Conservation (phyloP, 768 basidiomycete species). For the Coprinopsis marcescibilis region DNA sequence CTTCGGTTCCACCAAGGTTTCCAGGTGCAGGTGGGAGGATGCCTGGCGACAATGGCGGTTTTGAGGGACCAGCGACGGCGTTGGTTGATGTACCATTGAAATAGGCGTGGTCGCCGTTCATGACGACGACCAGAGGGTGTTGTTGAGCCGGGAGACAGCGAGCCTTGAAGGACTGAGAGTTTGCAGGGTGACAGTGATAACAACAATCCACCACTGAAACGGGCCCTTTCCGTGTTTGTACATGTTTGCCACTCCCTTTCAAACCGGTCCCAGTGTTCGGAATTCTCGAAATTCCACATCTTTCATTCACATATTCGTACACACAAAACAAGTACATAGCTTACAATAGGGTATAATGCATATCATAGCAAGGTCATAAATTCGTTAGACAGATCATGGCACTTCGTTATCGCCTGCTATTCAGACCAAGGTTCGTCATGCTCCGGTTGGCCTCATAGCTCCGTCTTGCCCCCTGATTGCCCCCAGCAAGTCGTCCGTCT, state of each 20-base stretch:
- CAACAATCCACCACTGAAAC: slow-evolving; percentile 11
- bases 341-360: background rate
- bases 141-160: slow-evolving; percentile 16
- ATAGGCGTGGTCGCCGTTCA: slow-evolving; percentile 33
- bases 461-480: slow-evolving; percentile 20
- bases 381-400: background rate
- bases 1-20: slow-evolving; percentile 3
- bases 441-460: slow-evolving; percentile 47
- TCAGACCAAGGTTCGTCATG: slow-evolving; percentile 39
- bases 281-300: background rate
- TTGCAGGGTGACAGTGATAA: slow-evolving; percentile 3
- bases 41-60: slow-evolving; percentile 19
- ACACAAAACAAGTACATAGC: background rate
- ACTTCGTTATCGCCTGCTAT: slow-evolving; percentile 28
- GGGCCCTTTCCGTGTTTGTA: slow-evolving; percentile 9
- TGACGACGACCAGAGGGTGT: slow-evolving; percentile 21
- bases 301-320: background rate
- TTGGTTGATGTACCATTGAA: slow-evolving; percentile 22
- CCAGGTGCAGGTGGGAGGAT: slow-evolving; percentile 18
- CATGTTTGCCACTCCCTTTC: slow-evolving; percentile 8
- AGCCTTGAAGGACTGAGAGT: slow-evolving; percentile 16
- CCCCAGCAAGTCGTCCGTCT: slow-evolving; percentile 38
- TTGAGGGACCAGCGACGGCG: slow-evolving; percentile 63
- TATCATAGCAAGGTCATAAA: background rate
- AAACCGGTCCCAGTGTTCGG: background rate